Evolutionary conservation across 2,329 filamentous ascomycete genomes (phyloP), one percentile per base, ranked within the genome.

Genomic region (Phaeoacremonium minimum): DNA sequence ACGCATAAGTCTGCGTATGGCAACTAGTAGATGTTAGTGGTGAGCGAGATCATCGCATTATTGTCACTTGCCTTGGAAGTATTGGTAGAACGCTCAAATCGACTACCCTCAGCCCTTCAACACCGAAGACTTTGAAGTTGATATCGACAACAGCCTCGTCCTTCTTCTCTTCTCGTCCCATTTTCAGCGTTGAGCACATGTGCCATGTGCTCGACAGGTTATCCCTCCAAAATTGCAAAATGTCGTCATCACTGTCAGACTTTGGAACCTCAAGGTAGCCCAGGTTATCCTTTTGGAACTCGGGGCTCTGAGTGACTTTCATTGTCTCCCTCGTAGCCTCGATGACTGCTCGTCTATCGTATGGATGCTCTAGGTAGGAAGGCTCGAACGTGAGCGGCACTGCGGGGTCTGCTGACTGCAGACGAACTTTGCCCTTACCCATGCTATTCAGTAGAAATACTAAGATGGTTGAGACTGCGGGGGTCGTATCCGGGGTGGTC

Each of bases 311-410:
- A 4, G 62, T 44, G 20, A 67, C 47, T 8, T 50, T 47, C 7
- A 59, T 47, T 5, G 47, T 42, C 31, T 62, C 55, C 30, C 56
- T 55, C 26, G 60, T 57, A 8, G 50, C 57, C 45, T 67, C 66
- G 35, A 66, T 65, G 20, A 62, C 58, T 8, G 55, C 55, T 9
- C 22, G 22, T n/a, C n/a, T 26, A 26, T 76, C 73, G 48, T 63
- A 76, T 0, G 67, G 67, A 39, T 76, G 66, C 0, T 57, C 53
- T 4, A 71, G 50, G 47, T 63, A 66, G 6, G 63, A 64, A 2
- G 69, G 58, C 38, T 72, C 57, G 42, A 69, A 64, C 4, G 61
- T 42, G 0, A 71, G 61, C 9, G 67, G 63, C 7, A 59, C 60
- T 0, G 54, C 44, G 1, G 67, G 61, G 40, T 73, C 52, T 0